Base-by-base conservation (phyloP, 176 grass and related monocot genomes). In the Tuctoria greenei region DNA sequence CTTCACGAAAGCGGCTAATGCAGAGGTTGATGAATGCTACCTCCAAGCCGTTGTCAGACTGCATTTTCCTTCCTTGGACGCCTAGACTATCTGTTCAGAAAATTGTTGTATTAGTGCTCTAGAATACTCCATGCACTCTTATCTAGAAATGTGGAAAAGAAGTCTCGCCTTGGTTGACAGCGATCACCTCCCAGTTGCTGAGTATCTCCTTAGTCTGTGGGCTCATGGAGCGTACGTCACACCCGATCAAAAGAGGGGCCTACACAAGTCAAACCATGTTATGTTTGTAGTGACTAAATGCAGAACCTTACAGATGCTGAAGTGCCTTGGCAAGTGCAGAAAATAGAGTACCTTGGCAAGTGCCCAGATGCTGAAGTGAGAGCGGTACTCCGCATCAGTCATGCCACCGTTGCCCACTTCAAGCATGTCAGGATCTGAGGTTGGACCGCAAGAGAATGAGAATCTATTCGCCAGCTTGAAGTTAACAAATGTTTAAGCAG, bases 361-460 rank as follows among this genome's bases (percentile, higher is more conserved):
- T 86, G 95, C 91, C 91, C 95, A 98, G 20, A 98, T 98, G 82
- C 95, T 98, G 64, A 98, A 98, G 84, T 98, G 91, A 28, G 95
- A 86, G 43, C 89, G 88, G 81, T 98, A 98, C 82, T 98, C 91
- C 4, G 92, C 89, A 6, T 83, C 77, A 28, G 79, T 79, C 95
- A 94, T 98, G 49, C 95, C 95, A 25, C 95, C 95, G 8, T 98
- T 98, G 36, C 95, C 95, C 13, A 98, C 89, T 75, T 98, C 91
- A 66, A 98, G 91, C 91, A 94, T 94, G 60, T 94, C 91, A 62
- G 95, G 95, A 90, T 98, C 95, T 98, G 61, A 70, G 20, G 69
- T 51, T 64, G 31, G 7, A 57, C 45, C 5, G 6, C 24, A 61
- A 10, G 7, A 64, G 73, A 21, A 42, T 65, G 5, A 57, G 67